phyloP scores from a whole-genome alignment of 768 basidiomycete species.

The Boletus edulis region DNA sequence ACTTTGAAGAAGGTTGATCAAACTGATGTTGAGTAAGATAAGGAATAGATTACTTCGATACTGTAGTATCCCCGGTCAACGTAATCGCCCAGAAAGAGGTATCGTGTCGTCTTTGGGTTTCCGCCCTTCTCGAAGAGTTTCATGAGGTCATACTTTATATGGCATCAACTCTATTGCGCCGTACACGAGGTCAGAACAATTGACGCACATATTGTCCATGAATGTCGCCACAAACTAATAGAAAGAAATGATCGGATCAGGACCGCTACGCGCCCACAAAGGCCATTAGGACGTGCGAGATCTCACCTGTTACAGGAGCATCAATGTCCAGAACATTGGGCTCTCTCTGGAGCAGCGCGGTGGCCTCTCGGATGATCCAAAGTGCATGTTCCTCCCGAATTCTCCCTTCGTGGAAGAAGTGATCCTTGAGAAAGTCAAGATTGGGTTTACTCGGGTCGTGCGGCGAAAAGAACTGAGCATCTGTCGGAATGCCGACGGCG shows the following conservation, averaged over 20 bases:
- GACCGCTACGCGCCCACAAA: constrained; percentile 17
- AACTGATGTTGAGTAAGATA: background rate
- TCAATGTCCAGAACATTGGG: constrained; percentile 69
- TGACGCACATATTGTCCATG: constrained; percentile 28
- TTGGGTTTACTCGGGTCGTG: constrained; percentile 64
- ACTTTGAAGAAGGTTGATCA: constrained; percentile 29
- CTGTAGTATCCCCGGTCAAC: constrained; percentile 77
- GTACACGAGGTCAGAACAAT: background rate
- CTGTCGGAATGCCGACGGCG: constrained; percentile 58
- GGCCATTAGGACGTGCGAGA: background rate
- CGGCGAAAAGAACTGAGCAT: constrained; percentile 73
- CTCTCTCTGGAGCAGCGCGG: constrained; percentile 54
- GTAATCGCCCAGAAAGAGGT: constrained; percentile 74
- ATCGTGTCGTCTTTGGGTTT: constrained; percentile 69
- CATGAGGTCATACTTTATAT: constrained; percentile 67
- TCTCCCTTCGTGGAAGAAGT: constrained; percentile 70
- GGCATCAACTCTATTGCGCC: constrained; percentile 4
- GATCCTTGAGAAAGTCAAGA: constrained; percentile 72
- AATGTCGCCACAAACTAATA: constrained; percentile 19
- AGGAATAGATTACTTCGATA: constrained; percentile 51
- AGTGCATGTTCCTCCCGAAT: constrained; percentile 65
- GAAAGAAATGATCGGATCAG: constrained; percentile 3
- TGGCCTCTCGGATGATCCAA: constrained; percentile 60
- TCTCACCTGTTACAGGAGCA: constrained; percentile 67
- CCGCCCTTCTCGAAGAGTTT: constrained; percentile 78